Percentiles rank a stretch among this genome's conserved stretches.
These are phyloP conservation scores for Podaxis sp. DNA, from an alignment of 768 basidiomycete genomes.

Conservation along the genomic window DNA sequence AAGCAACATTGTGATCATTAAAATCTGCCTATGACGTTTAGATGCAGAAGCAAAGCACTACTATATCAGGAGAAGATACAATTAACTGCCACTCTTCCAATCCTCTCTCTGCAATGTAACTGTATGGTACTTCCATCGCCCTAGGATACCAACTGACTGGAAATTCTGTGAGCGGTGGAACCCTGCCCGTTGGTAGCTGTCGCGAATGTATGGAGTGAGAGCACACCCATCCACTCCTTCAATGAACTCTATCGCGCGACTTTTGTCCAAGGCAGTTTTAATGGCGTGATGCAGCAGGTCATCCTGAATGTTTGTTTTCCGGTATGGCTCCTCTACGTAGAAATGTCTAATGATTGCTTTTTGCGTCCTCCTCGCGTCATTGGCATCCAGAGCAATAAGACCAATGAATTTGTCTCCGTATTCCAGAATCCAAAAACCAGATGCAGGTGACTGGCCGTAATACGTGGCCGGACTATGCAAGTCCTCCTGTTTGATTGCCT, in stretches of 20 bases:
- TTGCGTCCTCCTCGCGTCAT: slow-evolving; percentile 38
- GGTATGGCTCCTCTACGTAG: slow-evolving; percentile 66
- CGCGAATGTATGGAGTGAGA: slow-evolving; percentile 50
- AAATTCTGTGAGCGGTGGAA: slow-evolving; percentile 48
- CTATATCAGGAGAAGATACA: slow-evolving; percentile 10
- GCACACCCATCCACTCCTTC: slow-evolving; percentile 43
- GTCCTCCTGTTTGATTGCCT: slow-evolving; percentile 56
- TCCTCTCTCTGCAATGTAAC: slow-evolving; percentile 39
- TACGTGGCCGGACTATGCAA: slow-evolving; percentile 49
- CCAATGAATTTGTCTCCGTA: slow-evolving; percentile 60
- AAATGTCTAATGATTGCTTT: slow-evolving; percentile 75
- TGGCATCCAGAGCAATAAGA: slow-evolving; percentile 69
- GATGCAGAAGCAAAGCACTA: not conserved
- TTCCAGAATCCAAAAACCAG: slow-evolving; percentile 73
- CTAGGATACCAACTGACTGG: slow-evolving; percentile 50
- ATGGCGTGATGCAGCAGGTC: slow-evolving; percentile 67
- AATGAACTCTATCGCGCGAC: slow-evolving; percentile 43
- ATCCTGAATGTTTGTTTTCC: slow-evolving; percentile 54
- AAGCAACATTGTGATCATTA: slow-evolving; percentile 16
- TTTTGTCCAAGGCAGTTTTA: slow-evolving; percentile 51
- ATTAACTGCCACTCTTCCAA: slow-evolving; percentile 39
- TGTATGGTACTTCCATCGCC: slow-evolving; percentile 43
- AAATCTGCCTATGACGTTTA: not conserved
- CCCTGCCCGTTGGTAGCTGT: slow-evolving; percentile 43
- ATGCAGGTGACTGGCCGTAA: slow-evolving; percentile 61